Percentiles rank a stretch among this genome's conserved stretches.
Conservation (phyloP, 345 rosid genomes). For the Citrus inodora region DNA sequence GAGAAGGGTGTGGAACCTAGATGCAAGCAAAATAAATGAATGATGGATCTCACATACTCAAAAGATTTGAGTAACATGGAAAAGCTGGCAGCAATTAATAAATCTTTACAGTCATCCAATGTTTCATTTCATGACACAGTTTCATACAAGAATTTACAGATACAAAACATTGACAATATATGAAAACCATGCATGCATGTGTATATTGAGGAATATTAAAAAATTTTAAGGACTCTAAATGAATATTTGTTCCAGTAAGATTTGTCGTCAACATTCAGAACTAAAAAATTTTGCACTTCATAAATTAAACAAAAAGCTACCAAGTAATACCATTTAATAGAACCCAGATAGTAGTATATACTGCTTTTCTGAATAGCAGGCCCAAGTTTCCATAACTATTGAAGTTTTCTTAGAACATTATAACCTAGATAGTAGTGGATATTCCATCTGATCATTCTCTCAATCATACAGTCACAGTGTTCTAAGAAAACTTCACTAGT, state of each 20-base stretch:
- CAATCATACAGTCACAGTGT: neutral
- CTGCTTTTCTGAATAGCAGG: neutral
- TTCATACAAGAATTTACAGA: neutral
- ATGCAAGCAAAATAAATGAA: slow-evolving; percentile 5
- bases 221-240: neutral
- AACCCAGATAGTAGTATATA: neutral
- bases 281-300: neutral
- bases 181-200: neutral
- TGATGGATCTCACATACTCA: neutral
- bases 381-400: neutral
- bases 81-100: neutral
- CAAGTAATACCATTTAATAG: neutral
- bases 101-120: neutral
- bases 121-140: neutral
- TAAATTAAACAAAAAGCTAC: neutral
- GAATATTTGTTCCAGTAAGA: neutral
- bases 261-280: neutral
- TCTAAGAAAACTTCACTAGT: neutral
- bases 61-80: neutral
- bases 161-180: neutral
- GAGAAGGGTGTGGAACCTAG: slow-evolving; percentile 56
- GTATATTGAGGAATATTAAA: neutral
- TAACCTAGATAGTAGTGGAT: no score
- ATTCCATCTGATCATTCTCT: neutral
- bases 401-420: no score